Percentiles rank a stretch among this genome's conserved stretches.
Evolutionary conservation across 352 stramenopile species (phyloP).

Genomic region (Pythium chondricola): DNA sequence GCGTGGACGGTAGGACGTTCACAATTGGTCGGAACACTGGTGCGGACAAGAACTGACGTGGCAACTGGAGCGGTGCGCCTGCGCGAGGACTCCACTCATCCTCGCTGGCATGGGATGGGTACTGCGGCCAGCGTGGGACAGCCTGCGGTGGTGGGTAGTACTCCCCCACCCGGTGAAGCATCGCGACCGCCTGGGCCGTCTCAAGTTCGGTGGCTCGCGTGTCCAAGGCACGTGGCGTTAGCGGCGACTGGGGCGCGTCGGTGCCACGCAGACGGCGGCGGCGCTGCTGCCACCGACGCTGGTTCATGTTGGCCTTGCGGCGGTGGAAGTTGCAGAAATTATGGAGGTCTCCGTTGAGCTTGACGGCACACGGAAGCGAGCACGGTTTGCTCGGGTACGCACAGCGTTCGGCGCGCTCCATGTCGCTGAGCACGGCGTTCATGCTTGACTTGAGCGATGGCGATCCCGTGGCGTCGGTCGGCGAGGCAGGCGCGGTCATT

Average conservation of each 20-base stretch:
- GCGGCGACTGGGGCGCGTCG: neutral
- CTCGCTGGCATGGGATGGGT: neutral
- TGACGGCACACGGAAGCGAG: slow-evolving; percentile 25
- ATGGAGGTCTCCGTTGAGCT: slow-evolving; percentile 32
- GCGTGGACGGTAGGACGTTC: slow-evolving; percentile 2
- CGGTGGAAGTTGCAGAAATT: slow-evolving; percentile 33
- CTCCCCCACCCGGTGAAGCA: slow-evolving; percentile 8
- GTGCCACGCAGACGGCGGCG: slow-evolving; percentile 11
- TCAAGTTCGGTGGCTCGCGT: slow-evolving; percentile 13
- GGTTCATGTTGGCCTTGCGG: slow-evolving; percentile 32
- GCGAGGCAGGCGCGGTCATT: no score
- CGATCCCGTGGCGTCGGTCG: no score
- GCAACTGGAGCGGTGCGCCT: neutral
- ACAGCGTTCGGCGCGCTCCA: slow-evolving; percentile 16
- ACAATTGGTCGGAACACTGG: neutral
- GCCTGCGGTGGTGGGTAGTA: slow-evolving; percentile 7
- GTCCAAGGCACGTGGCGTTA: neutral
- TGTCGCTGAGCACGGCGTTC: slow-evolving; percentile 9
- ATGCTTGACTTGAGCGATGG: slow-evolving; percentile 10
- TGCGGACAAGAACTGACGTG: neutral
- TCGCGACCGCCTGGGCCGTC: slow-evolving; percentile 13
- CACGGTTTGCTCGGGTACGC: slow-evolving; percentile 31
- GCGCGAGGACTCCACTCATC: slow-evolving; percentile 3
- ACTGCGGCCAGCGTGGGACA: slow-evolving; percentile 8
- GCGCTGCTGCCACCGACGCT: slow-evolving; percentile 28